Evolutionary conservation across 768 basidiomycete genomes (phyloP), one percentile per base, ranked within the genome.

Genomic region (Hebeloma cylindrosporum): DNA sequence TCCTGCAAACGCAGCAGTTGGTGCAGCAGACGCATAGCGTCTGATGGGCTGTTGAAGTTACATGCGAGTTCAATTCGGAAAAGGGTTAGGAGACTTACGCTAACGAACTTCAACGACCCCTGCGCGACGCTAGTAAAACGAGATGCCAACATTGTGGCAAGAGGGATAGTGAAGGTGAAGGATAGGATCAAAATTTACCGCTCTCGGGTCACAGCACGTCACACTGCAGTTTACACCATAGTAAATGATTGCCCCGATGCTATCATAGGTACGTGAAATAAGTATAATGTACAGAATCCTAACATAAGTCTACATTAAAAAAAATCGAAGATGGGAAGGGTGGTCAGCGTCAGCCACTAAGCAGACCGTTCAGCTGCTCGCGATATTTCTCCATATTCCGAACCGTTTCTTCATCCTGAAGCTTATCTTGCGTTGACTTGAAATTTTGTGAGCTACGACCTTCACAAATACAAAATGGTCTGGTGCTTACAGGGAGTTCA

Each of bases 341-440:
- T 31, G 34, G 26, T 10, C 11, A 31, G n/a, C n/a, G 34, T 62
- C 50, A 70, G 56, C 69, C 72, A 73, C 88, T 92, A 50, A 97
- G 70, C 28, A 97, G 67, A 42, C 92, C 93, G 45, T 91, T 85
- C 51, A 97, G 75, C 62, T 96, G 88, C 56, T 88, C 80, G 57
- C 88, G 84, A 68, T 95, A 94, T 52, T 85, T 79, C 64, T 93
- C 89, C 84, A 95, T 88, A 53, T 86, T 88, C 50, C 80, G 77
- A 65, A 93, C 92, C 37, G 82, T 83, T 65, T 92, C 89, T 57
- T 88, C 85, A 51, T 93, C 90, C 54, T 86, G 82, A 56, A 75
- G 40, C 45, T 73, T 74, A 55, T 82, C 78, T 60, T 89, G 76
- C 52, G 74, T 46, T 35, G 79, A 61, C 84, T 89, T 43, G 32